phyloP scores from a whole-genome alignment of 179 eudicot genomes.

The Spinacia oleracea region DNA sequence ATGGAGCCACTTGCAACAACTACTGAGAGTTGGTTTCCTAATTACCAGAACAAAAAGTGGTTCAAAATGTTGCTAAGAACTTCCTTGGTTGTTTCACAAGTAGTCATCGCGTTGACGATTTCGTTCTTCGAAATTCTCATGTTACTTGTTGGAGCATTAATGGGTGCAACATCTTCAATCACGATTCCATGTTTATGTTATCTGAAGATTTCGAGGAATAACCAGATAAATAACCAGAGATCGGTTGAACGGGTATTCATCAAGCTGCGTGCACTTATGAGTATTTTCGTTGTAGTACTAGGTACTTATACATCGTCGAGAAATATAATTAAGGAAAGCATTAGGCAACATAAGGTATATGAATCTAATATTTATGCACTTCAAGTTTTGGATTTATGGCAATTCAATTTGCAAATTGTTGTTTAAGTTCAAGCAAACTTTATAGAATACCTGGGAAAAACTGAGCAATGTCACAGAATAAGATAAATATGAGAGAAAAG shows the following conservation, averaged over 20 bases:
- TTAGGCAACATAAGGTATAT: constrained; percentile 1
- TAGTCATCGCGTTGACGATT: constrained; percentile 21
- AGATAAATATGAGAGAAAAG: no score
- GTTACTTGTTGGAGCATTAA: constrained; percentile 30
- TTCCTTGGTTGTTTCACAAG: no score
- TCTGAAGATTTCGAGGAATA: constrained; percentile 28
- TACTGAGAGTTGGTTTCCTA: constrained; percentile 36
- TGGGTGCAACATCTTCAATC: constrained; percentile 31
- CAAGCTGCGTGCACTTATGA: constrained; percentile 8
- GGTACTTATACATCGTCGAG: constrained; percentile 33
- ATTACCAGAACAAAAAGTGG: constrained; percentile 13
- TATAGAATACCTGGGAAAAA: neutral
- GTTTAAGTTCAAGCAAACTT: neutral
- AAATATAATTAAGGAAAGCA: constrained; percentile 19
- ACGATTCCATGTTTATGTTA: constrained; percentile 33
- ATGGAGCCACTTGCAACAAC: constrained; percentile 32
- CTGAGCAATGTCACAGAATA: neutral
- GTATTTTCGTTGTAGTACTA: constrained; percentile 22
- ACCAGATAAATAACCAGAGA: no score
- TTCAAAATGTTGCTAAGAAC: no score
- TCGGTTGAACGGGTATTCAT: constrained; percentile 20
- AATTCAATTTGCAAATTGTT: neutral
- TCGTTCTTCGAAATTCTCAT: constrained; percentile 33
- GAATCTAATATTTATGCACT: no score
- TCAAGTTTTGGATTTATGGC: no score